phyloP scores from a whole-genome alignment of 345 rosid species.

The Sonneratia alba region DNA sequence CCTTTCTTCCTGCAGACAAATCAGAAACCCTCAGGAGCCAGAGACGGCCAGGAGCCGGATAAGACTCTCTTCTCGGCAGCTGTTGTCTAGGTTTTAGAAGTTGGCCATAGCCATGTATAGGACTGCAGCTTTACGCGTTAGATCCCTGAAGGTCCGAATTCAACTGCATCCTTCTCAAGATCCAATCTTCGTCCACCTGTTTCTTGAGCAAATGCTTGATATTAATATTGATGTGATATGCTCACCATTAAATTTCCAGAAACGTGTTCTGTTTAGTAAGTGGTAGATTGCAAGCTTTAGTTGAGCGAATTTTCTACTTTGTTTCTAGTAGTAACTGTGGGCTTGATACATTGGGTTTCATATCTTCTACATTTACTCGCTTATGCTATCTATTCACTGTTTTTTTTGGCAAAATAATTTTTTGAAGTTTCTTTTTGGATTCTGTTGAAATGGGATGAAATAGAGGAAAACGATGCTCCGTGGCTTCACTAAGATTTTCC shows the following conservation, averaged over 20 bases:
- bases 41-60: neutral
- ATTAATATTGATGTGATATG: neutral
- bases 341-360: neutral
- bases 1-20: neutral
- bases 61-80: neutral
- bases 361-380: neutral
- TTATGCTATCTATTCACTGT: neutral
- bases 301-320: neutral
- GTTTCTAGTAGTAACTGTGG: neutral
- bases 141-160: constrained; percentile 39
- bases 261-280: neutral
- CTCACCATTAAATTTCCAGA: neutral
- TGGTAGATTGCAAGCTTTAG: neutral
- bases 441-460: neutral
- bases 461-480: too few species aligned
- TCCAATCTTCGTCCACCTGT: neutral
- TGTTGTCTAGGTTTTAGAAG: neutral
- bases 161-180: neutral
- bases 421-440: neutral
- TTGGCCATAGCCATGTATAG: constrained; percentile 33
- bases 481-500: neutral
- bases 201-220: neutral
- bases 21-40: neutral
- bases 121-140: constrained; percentile 43
- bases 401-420: neutral